phyloP scores from a whole-genome alignment of 352 stramenopile genomes.

The Globisporangium cylindrosporum region DNA sequence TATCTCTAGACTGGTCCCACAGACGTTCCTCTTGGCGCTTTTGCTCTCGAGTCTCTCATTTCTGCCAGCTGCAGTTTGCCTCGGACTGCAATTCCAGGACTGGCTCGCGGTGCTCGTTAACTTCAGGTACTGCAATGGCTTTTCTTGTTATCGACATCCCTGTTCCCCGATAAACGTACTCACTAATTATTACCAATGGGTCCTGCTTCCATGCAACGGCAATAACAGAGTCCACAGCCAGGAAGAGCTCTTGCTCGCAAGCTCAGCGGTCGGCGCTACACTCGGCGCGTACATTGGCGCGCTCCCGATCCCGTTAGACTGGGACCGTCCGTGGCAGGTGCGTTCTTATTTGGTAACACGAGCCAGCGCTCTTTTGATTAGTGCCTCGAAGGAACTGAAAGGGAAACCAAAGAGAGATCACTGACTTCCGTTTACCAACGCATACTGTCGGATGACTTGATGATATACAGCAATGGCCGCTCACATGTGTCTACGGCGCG shows the following conservation, averaged over 20 bases:
- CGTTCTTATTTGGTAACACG: background rate
- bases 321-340: constrained; percentile 88
- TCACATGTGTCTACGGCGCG: constrained; percentile 79
- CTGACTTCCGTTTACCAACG: background rate
- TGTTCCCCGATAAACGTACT: background rate
- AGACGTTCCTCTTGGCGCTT: constrained; percentile 64
- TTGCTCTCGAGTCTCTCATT: constrained; percentile 49
- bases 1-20: constrained; percentile 43
- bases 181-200: background rate
- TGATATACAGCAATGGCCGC: constrained; percentile 74
- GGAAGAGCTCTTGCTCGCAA: constrained; percentile 48
- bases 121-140: constrained; percentile 26
- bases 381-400: too few species aligned
- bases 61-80: constrained; percentile 41
- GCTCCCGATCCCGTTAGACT: constrained; percentile 81
- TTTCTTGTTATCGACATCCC: background rate
- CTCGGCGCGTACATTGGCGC: constrained; percentile 73
- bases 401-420: background rate
- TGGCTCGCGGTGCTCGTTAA: constrained; percentile 59
- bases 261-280: constrained; percentile 50
- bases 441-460: constrained; percentile 1
- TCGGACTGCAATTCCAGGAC: constrained; percentile 30
- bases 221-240: constrained; percentile 31
- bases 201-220: background rate
- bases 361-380: background rate